A percentile compares a stretch with the other conserved stretches of the same genome.
Evolutionary conservation across 1,139 yeast species (phyloP).

Genomic region (Candida smagusa): DNA sequence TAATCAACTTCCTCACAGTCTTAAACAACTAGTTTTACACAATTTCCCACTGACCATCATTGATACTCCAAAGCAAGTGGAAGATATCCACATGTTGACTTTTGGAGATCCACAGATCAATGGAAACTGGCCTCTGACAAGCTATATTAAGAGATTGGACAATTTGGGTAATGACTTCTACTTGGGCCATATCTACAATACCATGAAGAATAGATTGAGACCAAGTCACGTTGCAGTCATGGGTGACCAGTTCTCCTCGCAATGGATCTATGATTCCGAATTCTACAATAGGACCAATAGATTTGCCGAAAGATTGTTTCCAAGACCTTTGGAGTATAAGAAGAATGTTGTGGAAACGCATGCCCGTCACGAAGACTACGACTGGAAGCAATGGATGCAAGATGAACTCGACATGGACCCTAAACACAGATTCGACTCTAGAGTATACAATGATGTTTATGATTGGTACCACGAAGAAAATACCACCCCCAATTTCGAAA

Average conservation of each 20-base stretch:
- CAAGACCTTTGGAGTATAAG: conserved; percentile 49
- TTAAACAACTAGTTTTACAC: conserved; percentile 17
- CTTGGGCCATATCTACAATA: conserved; percentile 74
- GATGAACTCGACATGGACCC: conserved; percentile 39
- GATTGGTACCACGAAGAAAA: conserved; percentile 56
- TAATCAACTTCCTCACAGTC: conserved; percentile 17
- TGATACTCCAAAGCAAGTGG: conserved; percentile 14
- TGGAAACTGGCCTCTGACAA: conserved; percentile 72
- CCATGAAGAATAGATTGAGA: conserved; percentile 56
- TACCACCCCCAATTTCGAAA: conserved; percentile 31
- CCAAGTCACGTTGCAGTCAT: conserved; percentile 86
- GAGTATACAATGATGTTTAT: conserved; percentile 56
- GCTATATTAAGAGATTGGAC: conserved; percentile 74
- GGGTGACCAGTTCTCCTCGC: conserved; percentile 94
- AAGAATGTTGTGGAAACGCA: conserved; percentile 46
- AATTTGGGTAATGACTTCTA: conserved; percentile 85
- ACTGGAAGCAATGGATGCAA: conserved; percentile 51
- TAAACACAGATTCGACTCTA: conserved; percentile 41
- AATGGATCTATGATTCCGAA: conserved; percentile 89
- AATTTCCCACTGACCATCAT: conserved; percentile 25
- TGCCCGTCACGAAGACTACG: conserved; percentile 45
- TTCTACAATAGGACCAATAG: conserved; percentile 75
- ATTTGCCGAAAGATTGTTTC: conserved; percentile 63
- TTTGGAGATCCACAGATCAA: conserved; percentile 97
- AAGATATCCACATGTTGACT: conserved; percentile 65